These are phyloP conservation scores for Coniella vitis DNA, from an alignment of 2,329 filamentous ascomycete genomes.

Conservation along the genomic window DNA sequence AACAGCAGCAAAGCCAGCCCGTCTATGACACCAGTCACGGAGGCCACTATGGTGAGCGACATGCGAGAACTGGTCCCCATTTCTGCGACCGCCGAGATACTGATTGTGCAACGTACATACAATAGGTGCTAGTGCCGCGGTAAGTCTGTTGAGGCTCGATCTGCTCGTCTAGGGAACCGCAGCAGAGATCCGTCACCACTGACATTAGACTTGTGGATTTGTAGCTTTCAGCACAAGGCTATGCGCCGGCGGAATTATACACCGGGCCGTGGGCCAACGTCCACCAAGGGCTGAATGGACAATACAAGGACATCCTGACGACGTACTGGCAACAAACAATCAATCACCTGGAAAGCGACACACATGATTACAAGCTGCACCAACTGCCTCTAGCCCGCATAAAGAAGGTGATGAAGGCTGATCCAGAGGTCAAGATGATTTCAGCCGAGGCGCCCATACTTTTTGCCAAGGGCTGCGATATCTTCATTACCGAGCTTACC, in stretches of 20 bases:
- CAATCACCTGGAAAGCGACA: slow-evolving; percentile 87
- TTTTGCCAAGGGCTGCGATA: slow-evolving; percentile 97
- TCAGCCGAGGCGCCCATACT: slow-evolving; percentile 96
- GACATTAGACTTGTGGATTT: slow-evolving; percentile 19
- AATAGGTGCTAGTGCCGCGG: slow-evolving; percentile 60
- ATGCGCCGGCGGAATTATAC: slow-evolving; percentile 88
- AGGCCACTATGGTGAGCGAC: slow-evolving; percentile 66
- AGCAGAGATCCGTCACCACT: background rate
- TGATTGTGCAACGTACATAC: slow-evolving; percentile 14
- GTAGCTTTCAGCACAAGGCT: slow-evolving; percentile 78
- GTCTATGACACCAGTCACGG: slow-evolving; percentile 69
- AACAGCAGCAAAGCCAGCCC: slow-evolving; percentile 53
- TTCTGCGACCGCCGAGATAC: slow-evolving; percentile 16
- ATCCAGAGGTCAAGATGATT: slow-evolving; percentile 99
- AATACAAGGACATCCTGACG: slow-evolving; percentile 93
- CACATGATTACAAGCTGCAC: slow-evolving; percentile 97
- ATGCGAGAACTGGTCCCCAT: slow-evolving; percentile 1
- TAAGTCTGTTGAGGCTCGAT: slow-evolving; percentile 34
- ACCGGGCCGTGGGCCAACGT: slow-evolving; percentile 95
- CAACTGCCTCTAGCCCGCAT: slow-evolving; percentile 95
- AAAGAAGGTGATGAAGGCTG: slow-evolving; percentile 99
- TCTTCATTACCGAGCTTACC: slow-evolving; percentile 97
- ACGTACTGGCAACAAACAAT: slow-evolving; percentile 99
- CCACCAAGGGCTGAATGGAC: slow-evolving; percentile 86
- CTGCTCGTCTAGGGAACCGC: background rate